Percentiles rank a stretch among this genome's conserved stretches.
Evolutionary conservation across 768 basidiomycete genomes (phyloP).

Genomic region (Boletus subparvulus): DNA sequence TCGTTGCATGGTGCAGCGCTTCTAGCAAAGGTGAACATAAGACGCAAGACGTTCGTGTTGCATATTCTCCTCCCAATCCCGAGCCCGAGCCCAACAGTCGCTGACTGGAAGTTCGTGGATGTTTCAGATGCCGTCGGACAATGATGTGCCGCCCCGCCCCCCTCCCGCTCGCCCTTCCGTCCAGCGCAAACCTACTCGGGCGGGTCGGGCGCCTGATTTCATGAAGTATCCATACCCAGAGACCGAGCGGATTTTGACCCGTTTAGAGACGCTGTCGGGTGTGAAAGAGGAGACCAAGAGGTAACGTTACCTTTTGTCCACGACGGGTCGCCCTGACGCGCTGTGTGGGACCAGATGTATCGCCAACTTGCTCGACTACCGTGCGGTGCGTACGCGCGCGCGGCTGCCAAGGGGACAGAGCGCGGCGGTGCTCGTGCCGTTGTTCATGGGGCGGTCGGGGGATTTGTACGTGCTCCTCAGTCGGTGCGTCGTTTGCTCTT

Average conservation of each 20-base stretch:
- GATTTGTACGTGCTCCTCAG: slow-evolving; percentile 86
- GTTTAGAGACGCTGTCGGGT: slow-evolving; percentile 10
- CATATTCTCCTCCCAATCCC: not conserved
- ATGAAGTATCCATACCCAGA: slow-evolving; percentile 22
- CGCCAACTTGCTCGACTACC: slow-evolving; percentile 27
- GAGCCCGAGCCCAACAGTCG: not conserved
- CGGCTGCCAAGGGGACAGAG: slow-evolving; percentile 55
- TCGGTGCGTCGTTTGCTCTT: slow-evolving; percentile 48
- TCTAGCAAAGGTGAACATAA: not conserved
- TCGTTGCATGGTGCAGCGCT: slow-evolving; percentile 2
- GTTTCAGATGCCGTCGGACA: slow-evolving; percentile 15
- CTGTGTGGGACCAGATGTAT: slow-evolving; percentile 21
- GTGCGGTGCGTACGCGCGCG: slow-evolving; percentile 29
- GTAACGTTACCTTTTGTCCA: slow-evolving; percentile 5
- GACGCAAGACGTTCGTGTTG: not conserved
- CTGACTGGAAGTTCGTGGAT: not conserved
- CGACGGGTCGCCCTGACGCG: not conserved
- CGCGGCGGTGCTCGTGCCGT: slow-evolving; percentile 78
- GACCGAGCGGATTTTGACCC: not conserved
- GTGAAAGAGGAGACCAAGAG: slow-evolving; percentile 24
- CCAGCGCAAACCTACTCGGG: too few species aligned
- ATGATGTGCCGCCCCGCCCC: not conserved
- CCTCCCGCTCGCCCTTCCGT: not conserved
- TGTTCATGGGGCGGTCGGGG: slow-evolving; percentile 82
- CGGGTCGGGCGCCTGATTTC: slow-evolving; percentile 7